Percentiles rank a stretch among this genome's conserved stretches.
Evolutionary conservation across 768 basidiomycete species (phyloP).

Genomic region (Tylopilus subfusipes): DNA sequence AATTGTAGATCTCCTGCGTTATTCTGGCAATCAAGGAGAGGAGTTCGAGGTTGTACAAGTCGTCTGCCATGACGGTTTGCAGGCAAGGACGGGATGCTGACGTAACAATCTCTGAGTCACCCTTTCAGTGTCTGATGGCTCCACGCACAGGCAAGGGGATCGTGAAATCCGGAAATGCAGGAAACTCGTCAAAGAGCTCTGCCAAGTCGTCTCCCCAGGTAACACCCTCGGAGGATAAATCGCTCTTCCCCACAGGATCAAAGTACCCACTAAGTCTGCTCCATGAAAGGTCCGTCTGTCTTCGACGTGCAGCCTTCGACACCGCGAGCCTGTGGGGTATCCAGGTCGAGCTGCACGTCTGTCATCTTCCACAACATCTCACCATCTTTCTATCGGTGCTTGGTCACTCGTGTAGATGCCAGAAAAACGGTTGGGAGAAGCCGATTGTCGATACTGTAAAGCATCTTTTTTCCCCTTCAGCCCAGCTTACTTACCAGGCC

Average conservation of each 20-base stretch:
- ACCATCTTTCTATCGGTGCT: background rate
- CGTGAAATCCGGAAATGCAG: constrained; percentile 86
- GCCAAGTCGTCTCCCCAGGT: constrained; percentile 11
- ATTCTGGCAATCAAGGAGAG: constrained; percentile 90
- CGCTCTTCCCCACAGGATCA: constrained; percentile 78
- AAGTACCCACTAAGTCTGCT: constrained; percentile 81
- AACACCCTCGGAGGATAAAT: constrained; percentile 39
- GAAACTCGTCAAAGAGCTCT: constrained; percentile 68
- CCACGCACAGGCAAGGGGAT: constrained; percentile 60
- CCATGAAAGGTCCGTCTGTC: constrained; percentile 59
- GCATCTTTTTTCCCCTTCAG: background rate
- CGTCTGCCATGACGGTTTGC: constrained; percentile 54
- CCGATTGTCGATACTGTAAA: constrained; percentile 73
- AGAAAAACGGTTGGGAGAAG: constrained; percentile 87
- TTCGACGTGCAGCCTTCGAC: background rate
- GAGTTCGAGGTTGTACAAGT: constrained; percentile 90
- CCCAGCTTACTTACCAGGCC: constrained; percentile 6
- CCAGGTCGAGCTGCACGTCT: background rate
- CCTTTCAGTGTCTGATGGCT: too few species aligned
- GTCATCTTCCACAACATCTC: background rate
- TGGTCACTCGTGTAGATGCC: constrained; percentile 51
- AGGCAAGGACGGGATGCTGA: constrained; percentile 15
- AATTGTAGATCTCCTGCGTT: constrained; percentile 89
- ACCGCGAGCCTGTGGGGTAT: background rate
- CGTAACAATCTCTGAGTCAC: constrained; percentile 14